Percentiles rank a stretch among this genome's conserved stretches.
These are phyloP conservation scores for Aspergillus bombycis DNA, from an alignment of 2,329 filamentous ascomycete species.

Conservation along the genomic window DNA sequence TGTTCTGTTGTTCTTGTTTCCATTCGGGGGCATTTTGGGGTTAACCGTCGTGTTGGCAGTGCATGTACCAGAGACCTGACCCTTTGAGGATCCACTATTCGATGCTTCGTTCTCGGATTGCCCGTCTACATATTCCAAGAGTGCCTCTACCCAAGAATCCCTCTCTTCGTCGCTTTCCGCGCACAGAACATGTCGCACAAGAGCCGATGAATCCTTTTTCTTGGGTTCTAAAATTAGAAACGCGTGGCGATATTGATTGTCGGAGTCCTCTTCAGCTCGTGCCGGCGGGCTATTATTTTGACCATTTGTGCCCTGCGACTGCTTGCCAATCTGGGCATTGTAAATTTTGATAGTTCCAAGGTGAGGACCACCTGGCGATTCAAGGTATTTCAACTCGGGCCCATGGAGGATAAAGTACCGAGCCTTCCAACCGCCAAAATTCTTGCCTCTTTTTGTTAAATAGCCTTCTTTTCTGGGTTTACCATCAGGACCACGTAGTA, in stretches of 20 bases:
- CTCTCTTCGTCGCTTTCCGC: slow-evolving; percentile 92
- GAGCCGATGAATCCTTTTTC: slow-evolving; percentile 85
- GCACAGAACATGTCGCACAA: slow-evolving; percentile 91
- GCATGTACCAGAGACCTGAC: slow-evolving; percentile 24
- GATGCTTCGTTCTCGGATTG: slow-evolving; percentile 36
- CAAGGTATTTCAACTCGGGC: slow-evolving; percentile 82
- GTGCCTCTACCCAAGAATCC: slow-evolving; percentile 88
- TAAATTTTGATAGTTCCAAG: slow-evolving; percentile 91
- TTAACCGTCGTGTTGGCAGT: slow-evolving; percentile 24
- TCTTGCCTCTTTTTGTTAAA: slow-evolving; percentile 94
- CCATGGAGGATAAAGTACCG: slow-evolving; percentile 71
- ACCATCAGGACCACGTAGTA: slow-evolving; percentile 60
- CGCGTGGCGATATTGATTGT: slow-evolving; percentile 95
- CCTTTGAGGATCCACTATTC: slow-evolving; percentile 22
- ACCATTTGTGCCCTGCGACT: slow-evolving; percentile 66
- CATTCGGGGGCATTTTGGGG: slow-evolving; percentile 28
- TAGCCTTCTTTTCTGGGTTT: slow-evolving; percentile 82
- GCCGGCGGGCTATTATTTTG: slow-evolving; percentile 64
- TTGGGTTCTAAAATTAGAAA: slow-evolving; percentile 95
- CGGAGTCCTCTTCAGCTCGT: slow-evolving; percentile 70
- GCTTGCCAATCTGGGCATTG: slow-evolving; percentile 91
- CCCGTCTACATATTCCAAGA: slow-evolving; percentile 82
- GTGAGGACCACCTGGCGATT: slow-evolving; percentile 85
- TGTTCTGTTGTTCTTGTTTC: slow-evolving; percentile 33
- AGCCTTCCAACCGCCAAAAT: slow-evolving; percentile 98